A percentile compares a stretch with the other conserved stretches of the same genome.
These are phyloP conservation scores for Dysphania ambrosioides DNA, from an alignment of 148 eudicot genomes.

Conservation along the genomic window DNA sequence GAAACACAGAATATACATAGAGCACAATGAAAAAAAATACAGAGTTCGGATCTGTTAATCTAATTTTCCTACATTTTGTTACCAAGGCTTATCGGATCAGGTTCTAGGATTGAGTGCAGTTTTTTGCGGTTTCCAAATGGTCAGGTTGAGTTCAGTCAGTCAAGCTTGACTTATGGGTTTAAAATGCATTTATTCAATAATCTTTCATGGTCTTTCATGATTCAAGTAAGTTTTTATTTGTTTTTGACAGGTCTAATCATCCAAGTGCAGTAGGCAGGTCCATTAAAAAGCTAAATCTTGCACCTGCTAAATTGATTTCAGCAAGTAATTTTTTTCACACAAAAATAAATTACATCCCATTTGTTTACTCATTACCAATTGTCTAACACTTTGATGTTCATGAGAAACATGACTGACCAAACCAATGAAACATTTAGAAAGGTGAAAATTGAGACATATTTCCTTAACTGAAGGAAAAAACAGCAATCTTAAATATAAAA, in stretches of 20 bases:
- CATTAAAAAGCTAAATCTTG: no score
- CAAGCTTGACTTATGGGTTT: not conserved
- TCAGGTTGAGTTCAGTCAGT: not conserved
- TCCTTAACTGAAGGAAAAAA: no score
- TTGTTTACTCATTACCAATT: not conserved
- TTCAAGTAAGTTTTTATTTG: not conserved
- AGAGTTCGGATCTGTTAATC: not conserved
- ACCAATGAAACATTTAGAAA: not conserved
- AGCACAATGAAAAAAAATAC: not conserved
- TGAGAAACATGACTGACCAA: not conserved
- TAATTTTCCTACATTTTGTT: no score
- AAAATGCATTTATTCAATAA: not conserved
- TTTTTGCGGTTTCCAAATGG: no score
- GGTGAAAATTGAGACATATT: not conserved
- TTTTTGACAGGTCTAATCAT: no score
- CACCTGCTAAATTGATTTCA: no score
- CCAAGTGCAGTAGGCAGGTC: no score
- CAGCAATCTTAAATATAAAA: no score
- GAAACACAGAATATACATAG: not conserved
- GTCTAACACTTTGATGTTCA: not conserved
- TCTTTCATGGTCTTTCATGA: not conserved
- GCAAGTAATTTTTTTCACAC: not conserved
- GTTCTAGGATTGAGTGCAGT: not conserved
- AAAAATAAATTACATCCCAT: not conserved
- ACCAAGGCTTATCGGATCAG: not conserved